Conservation (phyloP, 148 eudicot genomes). For the Selenicereus undatus region DNA sequence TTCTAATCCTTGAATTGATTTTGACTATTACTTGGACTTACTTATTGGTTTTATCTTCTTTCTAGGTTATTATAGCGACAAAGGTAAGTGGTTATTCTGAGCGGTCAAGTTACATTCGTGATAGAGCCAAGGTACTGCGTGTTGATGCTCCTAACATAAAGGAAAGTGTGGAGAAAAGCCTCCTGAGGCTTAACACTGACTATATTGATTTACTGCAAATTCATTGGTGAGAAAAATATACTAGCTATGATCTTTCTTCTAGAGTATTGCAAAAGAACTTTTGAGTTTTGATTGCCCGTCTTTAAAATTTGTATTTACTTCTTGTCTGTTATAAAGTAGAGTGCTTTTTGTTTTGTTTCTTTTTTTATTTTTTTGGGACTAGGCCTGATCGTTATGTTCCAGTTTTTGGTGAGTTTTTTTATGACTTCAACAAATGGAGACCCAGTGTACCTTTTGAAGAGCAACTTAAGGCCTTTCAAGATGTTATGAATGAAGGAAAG, state of each 20-base stretch:
- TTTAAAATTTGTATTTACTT: constrained; percentile 2
- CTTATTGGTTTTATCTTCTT: neutral
- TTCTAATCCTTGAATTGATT: neutral
- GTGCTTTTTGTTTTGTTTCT: neutral
- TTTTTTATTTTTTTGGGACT: neutral
- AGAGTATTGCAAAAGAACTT: neutral
- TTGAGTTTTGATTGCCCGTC: neutral
- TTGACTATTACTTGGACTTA: neutral
- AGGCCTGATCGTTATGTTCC: constrained; percentile 98
- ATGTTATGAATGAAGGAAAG: constrained; percentile 91
- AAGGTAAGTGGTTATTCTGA: constrained; percentile 94
- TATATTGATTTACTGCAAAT: constrained; percentile 86
- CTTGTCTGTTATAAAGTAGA: neutral
- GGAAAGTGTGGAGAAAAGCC: constrained; percentile 99
- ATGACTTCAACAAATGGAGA: constrained; percentile 82
- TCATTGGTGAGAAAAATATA: constrained; percentile 56
- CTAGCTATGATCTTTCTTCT: neutral
- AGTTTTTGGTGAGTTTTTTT: constrained; percentile 76
- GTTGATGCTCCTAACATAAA: constrained; percentile 96
- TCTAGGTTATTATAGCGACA: constrained; percentile 82
- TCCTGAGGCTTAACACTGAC: constrained; percentile 80
- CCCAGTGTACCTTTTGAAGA: constrained; percentile 66
- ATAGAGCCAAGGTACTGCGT: constrained; percentile 56
- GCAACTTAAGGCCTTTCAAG: constrained; percentile 82
- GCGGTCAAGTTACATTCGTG: constrained; percentile 61